Evolutionary conservation across 2,329 filamentous ascomycete species (phyloP).

Genomic region (Leptodontidium sp.): DNA sequence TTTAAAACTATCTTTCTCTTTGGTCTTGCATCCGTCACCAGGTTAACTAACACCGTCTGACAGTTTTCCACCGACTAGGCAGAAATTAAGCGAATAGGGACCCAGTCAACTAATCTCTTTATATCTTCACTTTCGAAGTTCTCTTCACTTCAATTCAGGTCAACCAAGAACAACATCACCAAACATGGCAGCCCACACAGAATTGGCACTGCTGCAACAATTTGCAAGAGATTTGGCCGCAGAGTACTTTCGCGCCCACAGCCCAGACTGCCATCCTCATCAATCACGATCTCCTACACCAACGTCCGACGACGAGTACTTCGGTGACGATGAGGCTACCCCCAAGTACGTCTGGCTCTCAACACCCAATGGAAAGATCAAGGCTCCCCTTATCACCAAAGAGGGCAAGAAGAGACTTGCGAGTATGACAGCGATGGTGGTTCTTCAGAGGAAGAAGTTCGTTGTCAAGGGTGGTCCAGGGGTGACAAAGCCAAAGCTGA

Average conservation of each 20-base stretch:
- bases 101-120: no score
- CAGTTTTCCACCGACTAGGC: no score
- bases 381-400: not conserved
- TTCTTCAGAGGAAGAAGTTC: not conserved
- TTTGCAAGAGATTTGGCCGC: not conserved
- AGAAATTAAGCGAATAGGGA: no score
- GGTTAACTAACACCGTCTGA: no score
- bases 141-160: no score
- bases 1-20: no score
- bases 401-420: not conserved
- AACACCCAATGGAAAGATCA: not conserved
- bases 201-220: not conserved
- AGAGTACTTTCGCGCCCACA: not conserved
- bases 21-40: no score
- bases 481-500: no score
- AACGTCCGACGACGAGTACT: not conserved
- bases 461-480: not conserved
- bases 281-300: not conserved
- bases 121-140: no score
- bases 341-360: not conserved
- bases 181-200: no score
- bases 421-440: not conserved
- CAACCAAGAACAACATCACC: no score
- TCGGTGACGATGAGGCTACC: not conserved
- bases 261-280: no score